Conservation (phyloP, 176 grass and related monocot genomes). For the Melocanna baccifera region DNA sequence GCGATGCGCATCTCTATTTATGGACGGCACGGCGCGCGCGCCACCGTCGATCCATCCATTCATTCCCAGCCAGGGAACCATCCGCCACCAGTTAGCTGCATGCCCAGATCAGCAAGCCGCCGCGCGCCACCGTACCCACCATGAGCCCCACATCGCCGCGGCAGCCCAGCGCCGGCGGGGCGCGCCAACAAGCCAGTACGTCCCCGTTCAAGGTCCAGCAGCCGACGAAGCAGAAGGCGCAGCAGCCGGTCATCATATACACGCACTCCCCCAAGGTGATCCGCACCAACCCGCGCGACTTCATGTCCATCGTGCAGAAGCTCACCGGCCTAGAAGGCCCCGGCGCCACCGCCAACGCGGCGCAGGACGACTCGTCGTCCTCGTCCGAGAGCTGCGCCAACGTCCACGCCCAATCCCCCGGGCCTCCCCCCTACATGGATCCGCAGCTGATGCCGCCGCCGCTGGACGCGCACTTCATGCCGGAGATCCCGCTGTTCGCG, state of each 20-base stretch:
- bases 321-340: conserved; percentile 54
- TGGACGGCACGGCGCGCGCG: too few relatives aligned
- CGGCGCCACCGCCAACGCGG: not conserved
- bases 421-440: conserved; percentile 15
- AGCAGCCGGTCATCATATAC: conserved; percentile 60
- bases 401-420: not conserved
- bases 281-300: conserved; percentile 49
- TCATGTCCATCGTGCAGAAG: conserved; percentile 78
- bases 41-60: too few relatives aligned
- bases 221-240: not conserved
- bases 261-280: conserved; percentile 72
- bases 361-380: conserved; percentile 39
- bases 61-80: too few relatives aligned
- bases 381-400: conserved; percentile 49
- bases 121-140: too few relatives aligned
- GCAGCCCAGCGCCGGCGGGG: too few relatives aligned
- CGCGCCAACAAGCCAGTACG: too few relatives aligned
- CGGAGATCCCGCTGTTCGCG: conserved; percentile 46
- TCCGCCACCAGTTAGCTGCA: too few relatives aligned
- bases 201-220: too few relatives aligned
- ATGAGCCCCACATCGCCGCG: too few relatives aligned
- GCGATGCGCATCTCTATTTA: too few relatives aligned
- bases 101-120: too few relatives aligned
- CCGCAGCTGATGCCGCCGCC: conserved; percentile 33
- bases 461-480: conserved; percentile 27